phyloP scores from a whole-genome alignment of 441 rosid species.

The Euphorbia celastroides region DNA sequence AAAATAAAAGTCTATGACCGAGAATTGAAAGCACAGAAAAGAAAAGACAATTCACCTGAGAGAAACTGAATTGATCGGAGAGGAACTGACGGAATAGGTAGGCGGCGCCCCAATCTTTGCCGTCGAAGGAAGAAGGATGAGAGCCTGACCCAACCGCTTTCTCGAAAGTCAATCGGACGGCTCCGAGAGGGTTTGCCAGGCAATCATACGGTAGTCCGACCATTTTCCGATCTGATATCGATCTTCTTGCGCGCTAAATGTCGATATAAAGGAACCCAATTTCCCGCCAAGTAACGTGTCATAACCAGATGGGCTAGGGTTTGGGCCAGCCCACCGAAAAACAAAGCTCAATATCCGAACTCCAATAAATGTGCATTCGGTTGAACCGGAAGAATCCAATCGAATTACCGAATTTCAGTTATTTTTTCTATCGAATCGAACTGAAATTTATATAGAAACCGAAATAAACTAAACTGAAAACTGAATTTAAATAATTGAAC shows the following conservation, averaged over 20 bases:
- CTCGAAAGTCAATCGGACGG: slow-evolving; percentile 70
- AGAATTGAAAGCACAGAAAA: background rate
- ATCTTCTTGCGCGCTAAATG: background rate
- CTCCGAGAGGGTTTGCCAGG: slow-evolving; percentile 78
- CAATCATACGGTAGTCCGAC: slow-evolving; percentile 81
- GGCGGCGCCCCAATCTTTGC: slow-evolving; percentile 79
- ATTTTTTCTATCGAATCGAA: too few species aligned
- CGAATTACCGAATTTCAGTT: too few species aligned
- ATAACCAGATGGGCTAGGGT: background rate
- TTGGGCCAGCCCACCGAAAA: background rate
- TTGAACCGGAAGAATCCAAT: too few species aligned
- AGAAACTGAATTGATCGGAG: slow-evolving; percentile 47
- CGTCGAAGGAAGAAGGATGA: slow-evolving; percentile 56
- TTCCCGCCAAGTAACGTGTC: slow-evolving; percentile 16
- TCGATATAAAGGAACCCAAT: background rate
- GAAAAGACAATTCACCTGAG: slow-evolving; percentile 37
- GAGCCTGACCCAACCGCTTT: slow-evolving; percentile 56
- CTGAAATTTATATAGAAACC: too few species aligned
- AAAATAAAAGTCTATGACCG: background rate
- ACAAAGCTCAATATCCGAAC: background rate
- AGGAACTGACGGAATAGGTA: slow-evolving; percentile 72
- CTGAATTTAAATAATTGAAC: too few species aligned
- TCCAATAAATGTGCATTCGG: too few species aligned
- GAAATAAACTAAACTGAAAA: too few species aligned
- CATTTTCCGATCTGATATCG: slow-evolving; percentile 32